Evolutionary conservation across 345 rosid species (phyloP).

Genomic region (Balakata baccata): DNA sequence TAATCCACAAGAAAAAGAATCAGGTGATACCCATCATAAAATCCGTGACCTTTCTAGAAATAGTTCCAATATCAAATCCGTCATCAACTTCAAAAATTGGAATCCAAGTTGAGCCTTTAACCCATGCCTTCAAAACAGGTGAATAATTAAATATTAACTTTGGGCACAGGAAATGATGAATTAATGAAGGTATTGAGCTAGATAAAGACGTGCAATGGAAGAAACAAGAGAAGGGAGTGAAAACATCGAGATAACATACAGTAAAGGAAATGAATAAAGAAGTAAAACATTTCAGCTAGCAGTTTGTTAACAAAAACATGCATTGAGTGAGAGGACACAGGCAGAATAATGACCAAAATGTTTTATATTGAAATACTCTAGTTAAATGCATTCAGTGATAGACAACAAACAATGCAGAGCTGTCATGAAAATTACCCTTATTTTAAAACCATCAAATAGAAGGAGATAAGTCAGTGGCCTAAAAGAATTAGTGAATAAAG

Average conservation of each 20-base stretch:
- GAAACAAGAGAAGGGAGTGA: neutral
- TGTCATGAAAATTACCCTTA: neutral
- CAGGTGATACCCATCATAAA: conserved; percentile 69
- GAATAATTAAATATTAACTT: conserved; percentile 5
- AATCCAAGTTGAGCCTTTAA: conserved; percentile 82
- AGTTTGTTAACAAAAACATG: conserved; percentile 2
- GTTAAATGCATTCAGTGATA: neutral
- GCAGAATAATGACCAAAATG: neutral
- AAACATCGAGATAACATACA: neutral
- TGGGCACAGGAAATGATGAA: neutral
- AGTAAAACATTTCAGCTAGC: neutral
- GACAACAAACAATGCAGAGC: neutral
- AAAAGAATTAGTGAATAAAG: neutral
- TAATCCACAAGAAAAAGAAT: conserved; percentile 17
- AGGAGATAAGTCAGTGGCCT: neutral
- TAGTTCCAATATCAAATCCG: conserved; percentile 54
- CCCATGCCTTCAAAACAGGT: conserved; percentile 62
- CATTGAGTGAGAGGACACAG: neutral
- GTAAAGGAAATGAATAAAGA: neutral
- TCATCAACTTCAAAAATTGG: conserved; percentile 71
- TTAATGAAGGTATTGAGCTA: neutral
- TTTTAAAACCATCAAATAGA: neutral
- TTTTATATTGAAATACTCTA: neutral
- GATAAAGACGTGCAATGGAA: neutral
- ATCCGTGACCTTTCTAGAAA: conserved; percentile 60